phyloP scores from a whole-genome alignment of 2,329 filamentous ascomycete genomes.

The Uncinocarpus reesii region DNA sequence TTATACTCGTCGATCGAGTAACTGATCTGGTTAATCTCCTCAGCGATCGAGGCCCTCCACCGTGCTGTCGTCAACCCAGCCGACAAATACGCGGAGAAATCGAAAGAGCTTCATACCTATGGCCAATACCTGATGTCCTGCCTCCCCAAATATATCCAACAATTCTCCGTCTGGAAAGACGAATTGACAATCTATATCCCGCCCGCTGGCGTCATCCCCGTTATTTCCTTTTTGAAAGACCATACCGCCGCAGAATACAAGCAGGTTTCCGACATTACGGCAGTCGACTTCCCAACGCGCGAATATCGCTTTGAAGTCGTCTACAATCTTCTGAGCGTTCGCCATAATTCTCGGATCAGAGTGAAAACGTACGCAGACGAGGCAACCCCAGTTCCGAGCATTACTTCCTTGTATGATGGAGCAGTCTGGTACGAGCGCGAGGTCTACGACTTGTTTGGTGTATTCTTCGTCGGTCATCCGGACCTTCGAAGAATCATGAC shows the following conservation, averaged over 20 bases:
- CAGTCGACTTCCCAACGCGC: constrained; percentile 88
- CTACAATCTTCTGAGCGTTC: constrained; percentile 91
- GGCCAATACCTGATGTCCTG: constrained; percentile 95
- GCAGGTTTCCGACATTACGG: constrained; percentile 82
- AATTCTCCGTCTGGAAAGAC: constrained; percentile 99
- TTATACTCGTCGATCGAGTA: background rate
- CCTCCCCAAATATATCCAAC: constrained; percentile 94
- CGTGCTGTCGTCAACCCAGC: constrained; percentile 77
- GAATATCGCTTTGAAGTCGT: constrained; percentile 96
- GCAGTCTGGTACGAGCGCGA: constrained; percentile 99
- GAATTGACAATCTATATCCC: constrained; percentile 91
- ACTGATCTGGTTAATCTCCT: constrained; percentile 2
- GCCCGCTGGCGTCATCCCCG: constrained; percentile 76
- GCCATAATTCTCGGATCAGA: constrained; percentile 90
- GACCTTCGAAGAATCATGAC: constrained; percentile 98
- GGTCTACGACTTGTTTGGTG: constrained; percentile 93
- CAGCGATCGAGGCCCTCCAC: constrained; percentile 54
- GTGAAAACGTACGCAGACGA: constrained; percentile 99
- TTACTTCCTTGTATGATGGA: constrained; percentile 78
- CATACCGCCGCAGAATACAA: constrained; percentile 97
- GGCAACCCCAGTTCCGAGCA: constrained; percentile 80
- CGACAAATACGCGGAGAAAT: constrained; percentile 83
- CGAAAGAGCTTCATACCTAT: constrained; percentile 82
- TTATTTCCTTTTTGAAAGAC: constrained; percentile 92
- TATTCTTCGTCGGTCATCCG: constrained; percentile 92